Conservation (phyloP, 768 basidiomycete species). For the Heimioporus sp. region DNA sequence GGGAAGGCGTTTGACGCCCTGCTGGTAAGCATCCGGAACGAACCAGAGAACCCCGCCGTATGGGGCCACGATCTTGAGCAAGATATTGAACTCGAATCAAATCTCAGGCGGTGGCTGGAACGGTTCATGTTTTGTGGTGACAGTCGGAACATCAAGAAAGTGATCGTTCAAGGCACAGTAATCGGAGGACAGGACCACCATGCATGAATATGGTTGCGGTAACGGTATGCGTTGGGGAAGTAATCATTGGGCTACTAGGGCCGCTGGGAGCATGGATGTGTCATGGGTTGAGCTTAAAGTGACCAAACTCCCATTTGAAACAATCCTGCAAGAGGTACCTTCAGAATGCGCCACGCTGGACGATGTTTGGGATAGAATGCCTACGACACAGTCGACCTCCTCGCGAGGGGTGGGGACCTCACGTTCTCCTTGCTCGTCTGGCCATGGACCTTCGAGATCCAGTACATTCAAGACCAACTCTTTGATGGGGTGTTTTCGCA, state of each 20-base stretch:
- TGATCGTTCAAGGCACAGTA: conserved; percentile 79
- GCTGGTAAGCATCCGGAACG: conserved; percentile 56
- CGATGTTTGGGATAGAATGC: conserved; percentile 14
- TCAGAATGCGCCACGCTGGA: background rate
- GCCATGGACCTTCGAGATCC: conserved; percentile 44
- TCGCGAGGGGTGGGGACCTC: conserved; percentile 56
- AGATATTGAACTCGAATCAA: conserved; percentile 30
- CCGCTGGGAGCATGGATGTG: background rate
- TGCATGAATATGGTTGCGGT: background rate
- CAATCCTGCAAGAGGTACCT: conserved; percentile 54
- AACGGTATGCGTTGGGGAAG: background rate
- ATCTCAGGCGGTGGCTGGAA: conserved; percentile 64
- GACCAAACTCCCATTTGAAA: conserved; percentile 72
- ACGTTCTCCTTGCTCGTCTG: conserved; percentile 36
- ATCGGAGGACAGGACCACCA: conserved; percentile 64
- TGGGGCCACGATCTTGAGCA: conserved; percentile 45
- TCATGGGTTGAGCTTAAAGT: conserved; percentile 33
- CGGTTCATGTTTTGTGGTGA: conserved; percentile 86
- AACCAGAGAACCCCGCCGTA: conserved; percentile 53
- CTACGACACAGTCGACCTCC: conserved; percentile 64
- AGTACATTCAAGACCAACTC: conserved; percentile 54
- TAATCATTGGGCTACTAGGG: conserved; percentile 1
- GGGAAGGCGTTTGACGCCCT: conserved; percentile 94
- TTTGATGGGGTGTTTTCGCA: conserved; percentile 55
- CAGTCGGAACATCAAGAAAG: conserved; percentile 75